phyloP scores from a whole-genome alignment of 176 grass and related monocot species.

The Chrysopogon serrulatus region DNA sequence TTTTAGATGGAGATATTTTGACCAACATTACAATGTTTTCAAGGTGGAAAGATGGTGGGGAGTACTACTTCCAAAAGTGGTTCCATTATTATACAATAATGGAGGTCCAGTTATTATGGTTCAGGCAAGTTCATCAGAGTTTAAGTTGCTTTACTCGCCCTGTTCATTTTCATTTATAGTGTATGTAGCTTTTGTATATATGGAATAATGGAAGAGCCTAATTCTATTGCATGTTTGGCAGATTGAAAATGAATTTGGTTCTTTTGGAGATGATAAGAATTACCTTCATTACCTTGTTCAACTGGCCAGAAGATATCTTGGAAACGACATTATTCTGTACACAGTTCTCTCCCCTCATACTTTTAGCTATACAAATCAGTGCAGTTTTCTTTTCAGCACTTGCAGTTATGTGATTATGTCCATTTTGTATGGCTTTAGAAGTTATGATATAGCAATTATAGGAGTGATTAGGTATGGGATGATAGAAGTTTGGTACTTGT shows the following conservation, averaged over 20 bases:
- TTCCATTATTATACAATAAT: conserved; percentile 69
- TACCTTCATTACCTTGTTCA: conserved; percentile 76
- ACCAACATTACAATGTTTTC: conserved; percentile 19
- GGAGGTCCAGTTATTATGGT: conserved; percentile 95
- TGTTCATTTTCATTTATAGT: conserved; percentile 6
- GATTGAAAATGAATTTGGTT: conserved; percentile 99
- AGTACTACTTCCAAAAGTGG: conserved; percentile 71
- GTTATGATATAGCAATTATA: background rate
- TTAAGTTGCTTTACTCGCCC: background rate
- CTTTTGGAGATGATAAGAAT: conserved; percentile 82
- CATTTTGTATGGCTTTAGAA: conserved; percentile 13
- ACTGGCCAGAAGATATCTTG: conserved; percentile 80
- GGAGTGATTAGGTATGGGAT: background rate
- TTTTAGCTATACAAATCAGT: conserved; percentile 14
- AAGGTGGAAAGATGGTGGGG: conserved; percentile 96
- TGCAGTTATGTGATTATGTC: background rate
- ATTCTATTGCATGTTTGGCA: conserved; percentile 31
- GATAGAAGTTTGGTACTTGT: background rate
- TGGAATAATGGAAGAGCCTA: conserved; percentile 28
- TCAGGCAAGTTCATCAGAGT: conserved; percentile 54
- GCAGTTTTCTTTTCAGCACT: conserved; percentile 5
- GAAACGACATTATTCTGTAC: conserved; percentile 70
- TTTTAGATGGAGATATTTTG: conserved; percentile 30
- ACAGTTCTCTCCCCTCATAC: conserved; percentile 18
- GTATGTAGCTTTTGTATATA: conserved; percentile 6